Evolutionary conservation across 2,329 filamentous ascomycete genomes (phyloP).

Genomic region (Aureobasidium sp.): DNA sequence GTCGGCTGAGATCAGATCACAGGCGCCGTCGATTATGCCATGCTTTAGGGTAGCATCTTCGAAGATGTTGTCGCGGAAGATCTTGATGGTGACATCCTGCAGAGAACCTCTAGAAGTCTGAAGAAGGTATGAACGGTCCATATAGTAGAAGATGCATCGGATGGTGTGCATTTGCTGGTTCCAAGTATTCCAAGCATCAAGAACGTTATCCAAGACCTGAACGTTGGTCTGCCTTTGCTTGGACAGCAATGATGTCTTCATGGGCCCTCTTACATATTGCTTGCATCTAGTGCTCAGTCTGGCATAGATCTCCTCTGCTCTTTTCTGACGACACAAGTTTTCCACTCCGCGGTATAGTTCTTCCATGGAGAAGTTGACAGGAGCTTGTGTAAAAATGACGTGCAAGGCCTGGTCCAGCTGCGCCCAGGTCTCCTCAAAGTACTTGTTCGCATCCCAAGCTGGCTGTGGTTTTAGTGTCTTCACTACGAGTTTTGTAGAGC

Average conservation of each 20-base stretch:
- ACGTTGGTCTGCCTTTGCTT: constrained; percentile 53
- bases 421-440: constrained; percentile 68
- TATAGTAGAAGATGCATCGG: constrained; percentile 84
- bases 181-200: constrained; percentile 69
- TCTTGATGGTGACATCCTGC: constrained; percentile 69
- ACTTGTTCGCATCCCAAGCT: constrained; percentile 63
- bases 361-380: constrained; percentile 65
- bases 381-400: constrained; percentile 63
- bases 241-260: constrained; percentile 55
- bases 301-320: constrained; percentile 60
- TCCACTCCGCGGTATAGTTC: constrained; percentile 86
- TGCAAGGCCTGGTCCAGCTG: constrained; percentile 68
- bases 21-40: constrained; percentile 62
- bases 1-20: constrained; percentile 67
- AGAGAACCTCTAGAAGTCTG: constrained; percentile 66
- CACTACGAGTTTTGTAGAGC: constrained; percentile 81
- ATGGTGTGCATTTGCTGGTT: constrained; percentile 68
- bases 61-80: constrained; percentile 63
- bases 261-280: constrained; percentile 48
- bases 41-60: constrained; percentile 45
- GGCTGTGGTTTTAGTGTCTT: constrained; percentile 73
- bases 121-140: constrained; percentile 83
- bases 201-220: constrained; percentile 55
- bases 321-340: constrained; percentile 76
- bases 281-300: constrained; percentile 61